Evolutionary conservation across 2,329 filamentous ascomycete genomes (phyloP), one percentile per base, ranked within the genome.

Genomic region (Emergomyces africanus): DNA sequence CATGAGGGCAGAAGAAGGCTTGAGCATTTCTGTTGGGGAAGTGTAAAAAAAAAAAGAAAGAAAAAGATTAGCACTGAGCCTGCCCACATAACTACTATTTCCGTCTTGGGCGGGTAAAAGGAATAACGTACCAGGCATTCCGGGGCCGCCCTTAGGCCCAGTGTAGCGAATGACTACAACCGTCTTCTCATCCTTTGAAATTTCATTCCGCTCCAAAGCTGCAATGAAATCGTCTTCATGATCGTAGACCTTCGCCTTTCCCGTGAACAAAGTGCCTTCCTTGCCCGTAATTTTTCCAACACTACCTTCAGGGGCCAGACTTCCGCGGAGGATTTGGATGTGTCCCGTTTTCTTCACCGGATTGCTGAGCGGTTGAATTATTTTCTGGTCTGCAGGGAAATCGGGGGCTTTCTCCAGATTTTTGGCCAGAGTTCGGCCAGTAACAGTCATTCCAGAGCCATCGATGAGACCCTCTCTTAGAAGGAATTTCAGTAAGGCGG

Each of bases 231-330:
- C 77, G 63, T 88, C 84, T 71, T 89, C 86, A 23, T 78, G 78
- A 67, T 89, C 83, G 70, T 85, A 89, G 65, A 85, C 84, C 64
- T 83, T 83, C 2, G 86, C 86, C 67, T 84, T 87, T 55, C 86
- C 86, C 1, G 77, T 81, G 72, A 89, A 89, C 9, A 75, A 68
- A 14, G 81, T 79, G 25, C 86, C 86, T 73, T 89, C 86, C 72
- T 89, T 89, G 49, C 86, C 86, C 2, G 86, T 89, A 69, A 89
- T 89, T 74, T 89, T 89, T 51, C 85, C 86, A 1, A 89, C 86
- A 62, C 79, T 82, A 55, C 86, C 86, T 59, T 82, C 85, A 0
- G 86, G 86, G 2, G 86, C 85, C 42, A 89, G 78, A 20, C 80
- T 83, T 35, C 86, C 86, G 55, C 84, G 80, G 6, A 89, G 78